Percentiles rank a stretch among this genome's conserved stretches.
phyloP scores from a whole-genome alignment of 768 basidiomycete genomes.

The Calocera cornea region DNA sequence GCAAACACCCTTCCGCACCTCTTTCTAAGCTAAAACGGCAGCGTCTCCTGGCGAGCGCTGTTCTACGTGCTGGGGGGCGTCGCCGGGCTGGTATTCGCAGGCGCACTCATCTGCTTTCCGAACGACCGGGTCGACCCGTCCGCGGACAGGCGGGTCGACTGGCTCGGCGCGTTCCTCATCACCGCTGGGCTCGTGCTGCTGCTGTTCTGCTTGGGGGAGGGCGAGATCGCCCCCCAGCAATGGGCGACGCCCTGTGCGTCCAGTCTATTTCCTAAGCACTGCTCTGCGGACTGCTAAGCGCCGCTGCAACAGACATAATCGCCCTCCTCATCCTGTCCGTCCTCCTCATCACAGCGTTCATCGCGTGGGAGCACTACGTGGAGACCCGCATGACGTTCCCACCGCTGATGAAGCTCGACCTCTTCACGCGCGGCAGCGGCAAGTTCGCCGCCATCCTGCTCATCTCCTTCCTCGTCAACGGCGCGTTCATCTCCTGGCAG shows the following conservation, averaged over 20 bases:
- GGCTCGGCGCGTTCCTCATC: conserved; percentile 56
- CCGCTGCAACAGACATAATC: conserved; percentile 70
- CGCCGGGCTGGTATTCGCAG: conserved; percentile 36
- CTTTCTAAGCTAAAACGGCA: conserved; percentile 3
- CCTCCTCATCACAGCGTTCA: conserved; percentile 40
- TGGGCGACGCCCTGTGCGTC: conserved; percentile 47
- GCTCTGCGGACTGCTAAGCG: too few relatives aligned
- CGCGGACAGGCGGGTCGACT: conserved; percentile 44
- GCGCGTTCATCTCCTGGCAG: conserved; percentile 27
- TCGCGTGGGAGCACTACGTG: conserved; percentile 52
- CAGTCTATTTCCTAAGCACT: not conserved
- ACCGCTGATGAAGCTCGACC: conserved; percentile 47
- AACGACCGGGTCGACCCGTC: conserved; percentile 29
- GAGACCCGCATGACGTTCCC: conserved; percentile 31
- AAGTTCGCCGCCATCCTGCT: conserved; percentile 45
- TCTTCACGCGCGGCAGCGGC: conserved; percentile 50
- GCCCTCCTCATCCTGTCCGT: conserved; percentile 50
- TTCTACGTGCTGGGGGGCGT: conserved; percentile 51
- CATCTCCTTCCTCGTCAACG: conserved; percentile 52
- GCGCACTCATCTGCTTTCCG: conserved; percentile 41
- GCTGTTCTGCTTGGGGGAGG: conserved; percentile 60
- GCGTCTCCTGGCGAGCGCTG: conserved; percentile 46
- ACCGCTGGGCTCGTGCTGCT: conserved; percentile 56
- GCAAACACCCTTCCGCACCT: not conserved
- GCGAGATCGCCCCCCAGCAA: conserved; percentile 40